phyloP scores from a whole-genome alignment of 148 eudicot species.

The Hydrangea macrophylla region DNA sequence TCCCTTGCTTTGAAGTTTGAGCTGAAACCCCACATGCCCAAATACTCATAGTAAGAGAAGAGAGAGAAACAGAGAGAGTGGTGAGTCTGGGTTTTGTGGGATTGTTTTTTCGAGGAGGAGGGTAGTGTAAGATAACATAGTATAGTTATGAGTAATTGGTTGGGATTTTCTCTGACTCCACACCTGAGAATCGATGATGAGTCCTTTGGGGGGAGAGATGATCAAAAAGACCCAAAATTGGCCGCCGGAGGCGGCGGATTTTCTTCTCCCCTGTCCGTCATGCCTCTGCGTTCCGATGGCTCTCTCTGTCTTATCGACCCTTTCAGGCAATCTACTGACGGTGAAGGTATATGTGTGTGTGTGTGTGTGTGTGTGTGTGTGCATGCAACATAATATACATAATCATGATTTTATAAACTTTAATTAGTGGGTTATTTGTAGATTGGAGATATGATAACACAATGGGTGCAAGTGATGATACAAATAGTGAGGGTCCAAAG shows the following conservation, averaged over 20 bases:
- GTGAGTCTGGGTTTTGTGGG: background rate
- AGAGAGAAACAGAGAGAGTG: background rate
- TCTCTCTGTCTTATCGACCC: slow-evolving; percentile 26
- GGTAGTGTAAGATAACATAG: background rate
- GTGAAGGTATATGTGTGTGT: background rate
- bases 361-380: too few relatives aligned
- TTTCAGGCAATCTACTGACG: slow-evolving; percentile 14
- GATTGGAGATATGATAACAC: slow-evolving; percentile 33
- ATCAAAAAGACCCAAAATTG: background rate
- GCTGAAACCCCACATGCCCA: slow-evolving; percentile 8
- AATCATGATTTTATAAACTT: background rate
- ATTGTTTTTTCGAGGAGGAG: too few relatives aligned
- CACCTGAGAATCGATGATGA: slow-evolving; percentile 33
- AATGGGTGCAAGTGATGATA: slow-evolving; percentile 4
- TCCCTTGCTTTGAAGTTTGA: slow-evolving; percentile 12
- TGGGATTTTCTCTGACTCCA: slow-evolving; percentile 47
- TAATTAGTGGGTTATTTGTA: slow-evolving; percentile 2
- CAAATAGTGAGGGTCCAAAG: slow-evolving; percentile 31
- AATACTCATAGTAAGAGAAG: background rate
- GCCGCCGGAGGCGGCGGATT: slow-evolving; percentile 9
- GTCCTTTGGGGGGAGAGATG: slow-evolving; percentile 2
- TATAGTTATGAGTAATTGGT: slow-evolving; percentile 50
- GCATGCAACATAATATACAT: background rate
- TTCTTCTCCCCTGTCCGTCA: slow-evolving; percentile 7
- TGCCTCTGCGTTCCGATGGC: slow-evolving; percentile 28